These are phyloP conservation scores for Rhizoctonia solani DNA, from an alignment of 1,284 basidiomycete species.

Conservation along the genomic window DNA sequence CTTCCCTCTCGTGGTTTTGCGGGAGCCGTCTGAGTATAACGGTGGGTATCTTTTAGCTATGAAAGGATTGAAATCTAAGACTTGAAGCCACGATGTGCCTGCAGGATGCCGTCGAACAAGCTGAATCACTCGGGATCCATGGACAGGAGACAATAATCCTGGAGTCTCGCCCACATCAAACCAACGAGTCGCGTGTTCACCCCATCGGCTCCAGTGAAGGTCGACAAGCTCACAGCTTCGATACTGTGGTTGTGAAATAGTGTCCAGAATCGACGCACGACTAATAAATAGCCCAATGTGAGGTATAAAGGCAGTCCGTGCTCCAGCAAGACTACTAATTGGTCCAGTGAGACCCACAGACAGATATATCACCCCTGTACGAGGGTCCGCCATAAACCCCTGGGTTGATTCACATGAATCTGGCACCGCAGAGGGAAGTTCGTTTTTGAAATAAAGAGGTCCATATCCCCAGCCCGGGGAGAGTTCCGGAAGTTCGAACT, in stretches of 20 bases:
- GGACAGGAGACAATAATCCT: conserved; percentile 12
- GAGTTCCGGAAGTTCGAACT: conserved; percentile 25
- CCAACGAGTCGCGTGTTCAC: conserved; percentile 16
- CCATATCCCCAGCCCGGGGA: conserved; percentile 14
- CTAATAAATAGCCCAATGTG: conserved; percentile 21
- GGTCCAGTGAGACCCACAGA: conserved; percentile 16
- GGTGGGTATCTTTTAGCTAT: neutral
- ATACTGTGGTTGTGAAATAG: neutral
- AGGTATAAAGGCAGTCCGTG: neutral
- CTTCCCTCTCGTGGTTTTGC: neutral
- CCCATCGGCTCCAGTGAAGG: conserved; percentile 19
- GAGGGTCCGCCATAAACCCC: conserved; percentile 8
- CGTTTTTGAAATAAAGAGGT: conserved; percentile 21
- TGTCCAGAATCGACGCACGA: neutral
- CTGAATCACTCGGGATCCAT: conserved; percentile 16
- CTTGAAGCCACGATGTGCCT: conserved; percentile 7
- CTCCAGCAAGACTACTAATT: neutral
- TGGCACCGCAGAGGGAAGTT: conserved; percentile 10
- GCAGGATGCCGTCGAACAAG: conserved; percentile 6
- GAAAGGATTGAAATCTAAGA: conserved; percentile 12
- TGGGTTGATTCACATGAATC: conserved; percentile 10
- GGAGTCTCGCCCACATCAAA: conserved; percentile 16
- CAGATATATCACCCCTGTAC: conserved; percentile 14
- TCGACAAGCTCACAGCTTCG: neutral
- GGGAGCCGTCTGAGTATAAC: neutral